Conservation (phyloP, 1,284 basidiomycete genomes). For the Austroboletus sp. region DNA sequence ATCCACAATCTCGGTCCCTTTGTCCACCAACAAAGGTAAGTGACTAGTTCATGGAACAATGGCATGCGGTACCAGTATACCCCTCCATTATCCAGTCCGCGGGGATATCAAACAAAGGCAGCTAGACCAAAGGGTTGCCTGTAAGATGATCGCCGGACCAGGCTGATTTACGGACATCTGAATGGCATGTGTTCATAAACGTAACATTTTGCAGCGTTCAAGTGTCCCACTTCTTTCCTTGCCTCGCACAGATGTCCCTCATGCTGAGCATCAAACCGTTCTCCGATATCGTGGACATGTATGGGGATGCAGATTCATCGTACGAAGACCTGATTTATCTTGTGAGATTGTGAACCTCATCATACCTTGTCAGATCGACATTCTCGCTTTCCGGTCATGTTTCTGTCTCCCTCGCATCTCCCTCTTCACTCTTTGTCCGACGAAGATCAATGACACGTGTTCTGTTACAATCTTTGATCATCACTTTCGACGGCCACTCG, state of each 20-base stretch:
- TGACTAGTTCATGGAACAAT: slow-evolving; percentile 23
- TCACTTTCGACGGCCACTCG: slow-evolving; percentile 73
- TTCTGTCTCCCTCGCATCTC: slow-evolving; percentile 48
- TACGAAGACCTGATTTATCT: slow-evolving; percentile 36
- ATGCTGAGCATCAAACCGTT: slow-evolving; percentile 55
- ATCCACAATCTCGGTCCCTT: slow-evolving; percentile 18
- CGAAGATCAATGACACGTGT: slow-evolving; percentile 41
- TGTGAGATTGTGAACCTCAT: slow-evolving; percentile 4
- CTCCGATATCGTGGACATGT: slow-evolving; percentile 53
- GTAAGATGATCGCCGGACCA: background rate
- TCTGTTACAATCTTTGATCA: slow-evolving; percentile 56
- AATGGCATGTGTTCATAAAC: slow-evolving; percentile 21
- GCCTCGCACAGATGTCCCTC: slow-evolving; percentile 48
- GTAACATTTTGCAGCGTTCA: slow-evolving; percentile 17
- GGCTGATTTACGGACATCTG: slow-evolving; percentile 7
- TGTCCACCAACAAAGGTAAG: slow-evolving; percentile 30
- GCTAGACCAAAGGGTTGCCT: slow-evolving; percentile 10
- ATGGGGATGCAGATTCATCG: slow-evolving; percentile 59
- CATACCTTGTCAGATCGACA: slow-evolving; percentile 44
- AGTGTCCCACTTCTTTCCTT: background rate
- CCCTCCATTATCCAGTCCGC: slow-evolving; percentile 1
- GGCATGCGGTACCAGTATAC: slow-evolving; percentile 4
- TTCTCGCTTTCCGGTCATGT: slow-evolving; percentile 75
- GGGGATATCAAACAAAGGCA: slow-evolving; percentile 27
- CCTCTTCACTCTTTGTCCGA: slow-evolving; percentile 46